Percentiles rank a stretch among this genome's conserved stretches.
Conservation (phyloP, 768 basidiomycete genomes). For the Pisolithus orientalis region DNA sequence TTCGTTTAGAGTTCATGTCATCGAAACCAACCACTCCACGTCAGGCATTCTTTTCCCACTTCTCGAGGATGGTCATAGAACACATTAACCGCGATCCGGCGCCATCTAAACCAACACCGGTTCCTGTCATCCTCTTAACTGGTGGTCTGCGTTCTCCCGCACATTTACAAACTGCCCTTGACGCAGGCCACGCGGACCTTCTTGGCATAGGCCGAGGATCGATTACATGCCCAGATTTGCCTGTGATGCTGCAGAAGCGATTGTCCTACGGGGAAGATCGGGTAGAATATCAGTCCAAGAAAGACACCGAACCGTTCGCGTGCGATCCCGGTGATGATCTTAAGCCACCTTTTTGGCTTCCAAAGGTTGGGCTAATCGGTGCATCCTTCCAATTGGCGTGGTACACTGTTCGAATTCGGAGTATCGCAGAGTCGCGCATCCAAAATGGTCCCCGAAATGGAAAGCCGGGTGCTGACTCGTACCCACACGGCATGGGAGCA, state of each 20-base stretch:
- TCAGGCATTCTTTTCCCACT: constrained; percentile 69
- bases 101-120: constrained; percentile 14
- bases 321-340: constrained; percentile 30
- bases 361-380: constrained; percentile 55
- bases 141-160: constrained; percentile 67
- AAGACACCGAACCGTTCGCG: constrained; percentile 30
- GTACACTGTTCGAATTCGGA: constrained; percentile 58
- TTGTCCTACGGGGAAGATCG: background rate
- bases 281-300: constrained; percentile 8
- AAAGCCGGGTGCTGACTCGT: background rate
- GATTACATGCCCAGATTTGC: constrained; percentile 56
- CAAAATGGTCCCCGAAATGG: background rate
- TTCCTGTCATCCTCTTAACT: constrained; percentile 70
- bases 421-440: constrained; percentile 30
- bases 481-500: constrained; percentile 26
- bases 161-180: constrained; percentile 48
- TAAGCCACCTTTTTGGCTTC: constrained; percentile 24
- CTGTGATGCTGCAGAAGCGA: constrained; percentile 30
- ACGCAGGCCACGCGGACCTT: constrained; percentile 56
- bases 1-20: constrained; percentile 38
- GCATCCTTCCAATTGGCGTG: constrained; percentile 59
- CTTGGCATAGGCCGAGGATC: constrained; percentile 72
- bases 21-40: constrained; percentile 29
- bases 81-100: constrained; percentile 30
- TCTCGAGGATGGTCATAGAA: constrained; percentile 51